Evolutionary conservation across 2,329 filamentous ascomycete species (phyloP), one percentile per base, ranked within the genome.

Genomic region (Microcera coccophila): DNA sequence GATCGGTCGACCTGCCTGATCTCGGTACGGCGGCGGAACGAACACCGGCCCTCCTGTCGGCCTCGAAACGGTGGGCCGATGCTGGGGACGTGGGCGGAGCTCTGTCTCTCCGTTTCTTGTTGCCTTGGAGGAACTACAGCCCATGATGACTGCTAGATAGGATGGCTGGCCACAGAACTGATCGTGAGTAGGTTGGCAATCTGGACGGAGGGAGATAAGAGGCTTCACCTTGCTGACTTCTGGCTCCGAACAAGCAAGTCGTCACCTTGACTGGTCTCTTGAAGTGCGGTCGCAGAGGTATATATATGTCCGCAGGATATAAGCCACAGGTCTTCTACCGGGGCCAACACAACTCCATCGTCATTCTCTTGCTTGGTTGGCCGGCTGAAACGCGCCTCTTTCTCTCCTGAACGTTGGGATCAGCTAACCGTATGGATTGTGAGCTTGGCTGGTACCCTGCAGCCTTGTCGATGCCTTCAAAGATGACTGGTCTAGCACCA

Each of bases 31-130:
- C 3, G 49, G 44, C 17, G 52, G 35, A 11, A 44, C 26, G 46
- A 50, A 50, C 12, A 41, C 34, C 18, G 52, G 49, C 18, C 52
- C 52, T 21, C 42, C 49, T 31, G 39, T 53, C 31, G 49, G 52
- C 10, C 38, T 41, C 10, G 52, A 55, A 16, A 54, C 40, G 12
- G 41, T 52, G 32, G 49, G 46, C 7, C 48, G 48, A 17, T 47
- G 52, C 28, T 45, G 36, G 21, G 49, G 44, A 17, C 49, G 52
- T 38, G 52, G 47, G 20, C 55, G 44, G 43, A 51, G 48, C 38
- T 55, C 49, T 26, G 22, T 26, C 22, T 12, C 12, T 7, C 12
- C 22, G 12, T 26, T 26, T 26, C 22, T 26, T 26, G 22, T 7
- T 26, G 7, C 7, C 12, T 26, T 26, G 7, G 12, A 26, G 7